A percentile compares a stretch with the other conserved stretches of the same genome.
Evolutionary conservation across 805 yeast genomes (phyloP).

Genomic region (Candida mattraensis): DNA sequence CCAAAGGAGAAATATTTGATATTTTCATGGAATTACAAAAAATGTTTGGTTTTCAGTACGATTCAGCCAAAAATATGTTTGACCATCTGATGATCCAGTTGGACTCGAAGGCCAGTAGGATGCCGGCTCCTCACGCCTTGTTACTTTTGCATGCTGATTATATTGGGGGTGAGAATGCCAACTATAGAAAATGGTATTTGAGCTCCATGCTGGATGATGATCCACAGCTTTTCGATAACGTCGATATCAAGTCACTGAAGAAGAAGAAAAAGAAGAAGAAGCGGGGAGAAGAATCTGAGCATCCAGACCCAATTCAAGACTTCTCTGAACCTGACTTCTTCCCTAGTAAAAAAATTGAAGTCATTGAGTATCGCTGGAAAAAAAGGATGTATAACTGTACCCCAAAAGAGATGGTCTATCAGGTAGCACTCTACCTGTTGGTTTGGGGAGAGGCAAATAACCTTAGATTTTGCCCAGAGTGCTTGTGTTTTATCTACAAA

Average conservation of each 20-base stretch:
- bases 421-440: constrained; percentile 59
- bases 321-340: constrained; percentile 23
- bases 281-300: constrained; percentile 37
- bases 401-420: constrained; percentile 60
- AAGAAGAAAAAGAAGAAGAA: constrained; percentile 66
- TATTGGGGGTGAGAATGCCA: constrained; percentile 87
- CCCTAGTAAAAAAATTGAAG: constrained; percentile 45
- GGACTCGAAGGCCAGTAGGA: constrained; percentile 84
- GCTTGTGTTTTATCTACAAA: constrained; percentile 54
- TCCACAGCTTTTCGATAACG: constrained; percentile 56
- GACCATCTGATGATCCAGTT: constrained; percentile 78
- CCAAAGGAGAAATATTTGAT: constrained; percentile 58
- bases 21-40: constrained; percentile 59
- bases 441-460: constrained; percentile 82
- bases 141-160: constrained; percentile 82
- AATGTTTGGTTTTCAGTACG: constrained; percentile 82
- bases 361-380: constrained; percentile 85
- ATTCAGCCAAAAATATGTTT: constrained; percentile 73
- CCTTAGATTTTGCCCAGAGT: constrained; percentile 51
- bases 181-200: constrained; percentile 90
- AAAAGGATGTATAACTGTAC: constrained; percentile 54
- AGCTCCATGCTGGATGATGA: constrained; percentile 81
- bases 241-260: constrained; percentile 61
- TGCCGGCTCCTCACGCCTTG: constrained; percentile 69
- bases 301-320: constrained; percentile 13